Evolutionary conservation across 129 eudicot genomes (phyloP).

Genomic region (Solidago caesia): DNA sequence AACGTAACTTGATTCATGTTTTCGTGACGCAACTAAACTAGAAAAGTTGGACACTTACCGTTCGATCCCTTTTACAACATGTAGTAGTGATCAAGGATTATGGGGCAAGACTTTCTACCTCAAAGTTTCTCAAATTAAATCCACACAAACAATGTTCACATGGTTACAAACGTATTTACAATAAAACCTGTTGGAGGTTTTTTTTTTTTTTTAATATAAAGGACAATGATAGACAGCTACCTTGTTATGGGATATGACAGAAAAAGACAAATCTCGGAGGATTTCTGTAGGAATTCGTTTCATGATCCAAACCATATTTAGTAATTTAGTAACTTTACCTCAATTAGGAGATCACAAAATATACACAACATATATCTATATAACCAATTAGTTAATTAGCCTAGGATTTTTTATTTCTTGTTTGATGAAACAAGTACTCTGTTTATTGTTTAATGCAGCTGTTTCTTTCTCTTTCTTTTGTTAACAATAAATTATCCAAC

Average conservation of each 20-base stretch:
- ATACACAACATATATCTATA: neutral
- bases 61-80: neutral
- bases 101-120: conserved; percentile 11
- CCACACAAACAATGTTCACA: conserved; percentile 21
- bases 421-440: no score
- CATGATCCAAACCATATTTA: conserved; percentile 16
- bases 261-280: conserved; percentile 19
- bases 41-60: neutral
- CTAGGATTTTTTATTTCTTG: no score
- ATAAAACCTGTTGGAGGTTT: conserved; percentile 18
- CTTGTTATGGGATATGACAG: neutral
- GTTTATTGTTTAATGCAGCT: no score
- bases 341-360: conserved; percentile 11
- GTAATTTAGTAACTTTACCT: conserved; percentile 9
- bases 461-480: no score
- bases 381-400: neutral
- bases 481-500: no score
- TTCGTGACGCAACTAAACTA: conserved; percentile 17
- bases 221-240: conserved; percentile 15
- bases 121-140: conserved; percentile 30
- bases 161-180: conserved; percentile 25
- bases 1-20: conserved; percentile 11
- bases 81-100: conserved; percentile 10
- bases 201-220: neutral
- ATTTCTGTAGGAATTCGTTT: neutral